Percentiles rank a stretch among this genome's conserved stretches.
phyloP scores from a whole-genome alignment of 2,329 filamentous ascomycete genomes.

The Pseudogymnoascus sp. region DNA sequence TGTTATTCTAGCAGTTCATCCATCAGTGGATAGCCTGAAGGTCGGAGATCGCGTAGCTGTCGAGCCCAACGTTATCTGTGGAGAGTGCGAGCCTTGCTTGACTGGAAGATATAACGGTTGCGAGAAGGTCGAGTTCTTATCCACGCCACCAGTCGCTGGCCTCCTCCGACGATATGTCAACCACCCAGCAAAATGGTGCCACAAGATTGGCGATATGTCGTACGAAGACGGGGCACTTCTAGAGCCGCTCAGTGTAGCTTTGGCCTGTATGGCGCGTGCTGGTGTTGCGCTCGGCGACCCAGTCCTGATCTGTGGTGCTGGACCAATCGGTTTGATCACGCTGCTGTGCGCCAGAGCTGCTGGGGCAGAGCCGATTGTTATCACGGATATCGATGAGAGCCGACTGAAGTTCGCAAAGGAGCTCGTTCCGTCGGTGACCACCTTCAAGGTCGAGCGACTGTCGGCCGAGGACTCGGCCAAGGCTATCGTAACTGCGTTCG shows the following conservation, averaged over 20 bases:
- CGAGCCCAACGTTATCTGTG: constrained; percentile 90
- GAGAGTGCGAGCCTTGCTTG: constrained; percentile 80
- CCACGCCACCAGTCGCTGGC: constrained; percentile 81
- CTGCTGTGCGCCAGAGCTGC: constrained; percentile 77
- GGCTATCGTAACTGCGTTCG: constrained; percentile 60
- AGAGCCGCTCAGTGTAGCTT: constrained; percentile 81
- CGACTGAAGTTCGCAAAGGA: constrained; percentile 77
- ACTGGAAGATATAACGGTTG: constrained; percentile 95
- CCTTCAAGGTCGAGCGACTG: constrained; percentile 65
- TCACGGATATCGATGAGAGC: constrained; percentile 89
- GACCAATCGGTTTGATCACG: constrained; percentile 86
- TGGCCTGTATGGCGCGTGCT: constrained; percentile 80
- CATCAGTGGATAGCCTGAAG: constrained; percentile 69
- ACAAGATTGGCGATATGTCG: constrained; percentile 88
- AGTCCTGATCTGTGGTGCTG: constrained; percentile 83
- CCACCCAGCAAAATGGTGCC: constrained; percentile 89
- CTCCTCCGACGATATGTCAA: constrained; percentile 88
- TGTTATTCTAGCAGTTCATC: constrained; percentile 70
- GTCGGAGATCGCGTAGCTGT: constrained; percentile 86
- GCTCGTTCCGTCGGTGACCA: constrained; percentile 69
- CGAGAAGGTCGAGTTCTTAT: constrained; percentile 75
- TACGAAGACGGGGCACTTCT: constrained; percentile 87
- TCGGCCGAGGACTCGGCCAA: constrained; percentile 64
- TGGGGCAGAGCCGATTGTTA: constrained; percentile 82
- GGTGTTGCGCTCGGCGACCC: constrained; percentile 76